Percentiles rank a stretch among this genome's conserved stretches.
These are phyloP conservation scores for Kwoniella shandongensis DNA, from an alignment of 768 basidiomycete genomes.

Conservation along the genomic window DNA sequence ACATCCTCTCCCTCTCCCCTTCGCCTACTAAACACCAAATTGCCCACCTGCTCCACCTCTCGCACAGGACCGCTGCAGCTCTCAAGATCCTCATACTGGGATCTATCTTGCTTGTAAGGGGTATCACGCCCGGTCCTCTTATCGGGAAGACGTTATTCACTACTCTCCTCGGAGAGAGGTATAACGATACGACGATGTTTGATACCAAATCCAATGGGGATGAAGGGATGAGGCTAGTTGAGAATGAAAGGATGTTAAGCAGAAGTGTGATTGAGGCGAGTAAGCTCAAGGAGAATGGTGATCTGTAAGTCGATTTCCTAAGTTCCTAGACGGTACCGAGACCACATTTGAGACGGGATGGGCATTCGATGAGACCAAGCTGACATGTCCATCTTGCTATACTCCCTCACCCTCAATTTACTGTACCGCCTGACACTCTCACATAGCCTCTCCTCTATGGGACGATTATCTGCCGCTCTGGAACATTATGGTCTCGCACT, in stretches of 20 bases:
- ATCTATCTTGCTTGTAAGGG: slow-evolving; percentile 11
- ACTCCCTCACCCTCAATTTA: too few species aligned
- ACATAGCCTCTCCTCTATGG: too few species aligned
- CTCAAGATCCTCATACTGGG: slow-evolving; percentile 13
- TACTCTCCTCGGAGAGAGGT: slow-evolving; percentile 11
- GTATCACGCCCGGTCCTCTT: slow-evolving; percentile 6
- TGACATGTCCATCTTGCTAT: too few species aligned
- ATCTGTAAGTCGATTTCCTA: slow-evolving; percentile 10
- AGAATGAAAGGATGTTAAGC: not conserved
- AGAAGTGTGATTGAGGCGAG: slow-evolving; percentile 6
- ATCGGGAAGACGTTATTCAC: slow-evolving; percentile 11
- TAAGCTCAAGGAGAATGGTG: slow-evolving; percentile 1
- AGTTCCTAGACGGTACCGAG: too few species aligned
- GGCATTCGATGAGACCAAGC: too few species aligned
- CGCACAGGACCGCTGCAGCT: slow-evolving; percentile 3
- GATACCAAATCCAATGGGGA: not conserved
- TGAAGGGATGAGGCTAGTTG: not conserved
- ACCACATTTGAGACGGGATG: too few species aligned
- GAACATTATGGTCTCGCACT: slow-evolving; percentile 14
- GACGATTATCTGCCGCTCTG: slow-evolving; percentile 7
- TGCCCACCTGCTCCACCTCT: slow-evolving; percentile 3
- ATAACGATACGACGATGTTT: slow-evolving; percentile 14
- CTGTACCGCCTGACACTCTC: too few species aligned
- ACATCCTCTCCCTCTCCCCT: slow-evolving; percentile 7
- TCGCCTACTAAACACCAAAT: not conserved